These are phyloP conservation scores for Hanseniaspora vineae DNA, from an alignment of 805 yeast species.

Conservation along the genomic window DNA sequence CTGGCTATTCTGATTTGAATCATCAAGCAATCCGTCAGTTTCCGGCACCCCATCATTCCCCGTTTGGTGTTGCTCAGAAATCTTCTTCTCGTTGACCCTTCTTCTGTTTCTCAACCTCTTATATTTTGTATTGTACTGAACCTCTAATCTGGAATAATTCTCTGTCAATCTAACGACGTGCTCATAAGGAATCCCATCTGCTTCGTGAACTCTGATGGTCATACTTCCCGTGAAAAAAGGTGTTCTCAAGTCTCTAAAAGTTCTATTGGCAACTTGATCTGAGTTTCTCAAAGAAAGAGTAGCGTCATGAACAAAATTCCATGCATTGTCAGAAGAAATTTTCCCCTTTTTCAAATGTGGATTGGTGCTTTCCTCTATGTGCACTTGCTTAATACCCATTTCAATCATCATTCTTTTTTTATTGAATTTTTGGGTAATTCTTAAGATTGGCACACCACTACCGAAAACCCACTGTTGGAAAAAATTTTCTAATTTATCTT, in stretches of 20 bases:
- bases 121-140: slow-evolving; percentile 89
- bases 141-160: slow-evolving; percentile 72
- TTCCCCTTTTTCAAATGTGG: slow-evolving; percentile 8
- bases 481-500: slow-evolving; percentile 66
- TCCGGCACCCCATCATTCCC: slow-evolving; percentile 15
- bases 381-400: slow-evolving; percentile 87
- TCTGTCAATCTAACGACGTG: slow-evolving; percentile 91
- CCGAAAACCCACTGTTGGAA: slow-evolving; percentile 92
- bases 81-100: slow-evolving; percentile 5
- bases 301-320: slow-evolving; percentile 28
- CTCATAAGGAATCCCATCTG: slow-evolving; percentile 97
- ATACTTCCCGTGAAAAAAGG: slow-evolving; percentile 77
- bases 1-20: no score
- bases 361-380: slow-evolving; percentile 40
- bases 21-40: slow-evolving; percentile 6
- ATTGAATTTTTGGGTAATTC: slow-evolving; percentile 85
- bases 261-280: no score
- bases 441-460: slow-evolving; percentile 76
- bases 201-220: slow-evolving; percentile 94
- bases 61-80: slow-evolving; percentile 7
- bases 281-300: not conserved
- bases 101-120: slow-evolving; percentile 47
- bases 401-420: slow-evolving; percentile 89
- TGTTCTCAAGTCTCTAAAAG: slow-evolving; percentile 6
- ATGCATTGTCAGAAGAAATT: not conserved